phyloP scores from a whole-genome alignment of 768 basidiomycete genomes.

The Phallus indusiatus region DNA sequence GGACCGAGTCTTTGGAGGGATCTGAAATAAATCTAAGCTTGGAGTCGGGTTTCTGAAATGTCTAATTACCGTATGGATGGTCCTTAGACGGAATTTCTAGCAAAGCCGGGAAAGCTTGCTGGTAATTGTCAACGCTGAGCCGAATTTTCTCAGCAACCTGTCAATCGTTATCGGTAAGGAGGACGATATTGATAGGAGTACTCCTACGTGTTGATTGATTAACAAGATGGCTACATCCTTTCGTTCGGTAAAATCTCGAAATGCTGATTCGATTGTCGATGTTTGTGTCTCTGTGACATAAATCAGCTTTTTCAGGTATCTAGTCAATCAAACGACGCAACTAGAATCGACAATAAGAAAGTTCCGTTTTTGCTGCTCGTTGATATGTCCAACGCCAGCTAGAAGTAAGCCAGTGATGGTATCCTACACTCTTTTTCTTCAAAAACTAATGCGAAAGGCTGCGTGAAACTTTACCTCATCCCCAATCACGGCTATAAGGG shows the following conservation, averaged over 20 bases:
- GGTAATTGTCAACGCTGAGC: conserved; percentile 89
- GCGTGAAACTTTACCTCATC: conserved; percentile 62
- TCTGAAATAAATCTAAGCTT: conserved; percentile 38
- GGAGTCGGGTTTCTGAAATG: neutral
- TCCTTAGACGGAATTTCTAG: conserved; percentile 98
- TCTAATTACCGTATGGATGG: conserved; percentile 78
- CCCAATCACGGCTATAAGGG: conserved; percentile 89
- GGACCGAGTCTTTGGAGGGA: conserved; percentile 89
- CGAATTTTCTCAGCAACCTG: conserved; percentile 97
- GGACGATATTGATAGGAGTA: neutral
- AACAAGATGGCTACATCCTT: conserved; percentile 93
- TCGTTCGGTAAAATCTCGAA: conserved; percentile 90
- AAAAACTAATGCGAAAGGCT: neutral
- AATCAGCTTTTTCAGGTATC: neutral
- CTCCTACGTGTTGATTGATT: conserved; percentile 93
- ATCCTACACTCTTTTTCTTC: conserved; percentile 46
- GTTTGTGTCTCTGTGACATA: conserved; percentile 73
- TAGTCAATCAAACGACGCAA: conserved; percentile 26
- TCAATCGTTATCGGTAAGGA: neutral
- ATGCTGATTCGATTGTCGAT: conserved; percentile 81
- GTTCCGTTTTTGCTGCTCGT: conserved; percentile 91
- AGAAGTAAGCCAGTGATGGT: conserved; percentile 93
- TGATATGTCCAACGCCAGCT: conserved; percentile 90
- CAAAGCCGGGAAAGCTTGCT: conserved; percentile 91
- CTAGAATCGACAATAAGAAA: conserved; percentile 93